Evolutionary conservation across 257 asterid genomes (phyloP), one percentile per base, ranked within the genome.

Genomic region (Capsicum chinense): DNA sequence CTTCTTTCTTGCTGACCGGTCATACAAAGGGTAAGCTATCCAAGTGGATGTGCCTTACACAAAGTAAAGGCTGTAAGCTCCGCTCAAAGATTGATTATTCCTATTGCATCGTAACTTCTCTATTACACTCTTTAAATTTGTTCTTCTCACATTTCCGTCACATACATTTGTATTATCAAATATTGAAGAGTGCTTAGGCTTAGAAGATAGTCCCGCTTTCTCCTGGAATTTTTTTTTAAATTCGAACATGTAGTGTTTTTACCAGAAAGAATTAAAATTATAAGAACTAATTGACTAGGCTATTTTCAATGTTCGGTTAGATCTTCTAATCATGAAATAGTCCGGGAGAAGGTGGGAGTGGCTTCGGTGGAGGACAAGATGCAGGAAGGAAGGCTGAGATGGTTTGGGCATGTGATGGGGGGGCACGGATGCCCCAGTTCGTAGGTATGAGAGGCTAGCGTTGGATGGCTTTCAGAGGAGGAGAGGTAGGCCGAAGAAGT

Each of bases 1-100:
- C 85, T 68, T 68, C 79, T 64, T 68, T 37, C 62, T 79, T 44
- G 19, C 47, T 84, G 84, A 56, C 81, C 70, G 56, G 81, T 79
- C 79, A 66, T 84, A 64, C 70, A 79, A 79, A 84, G 79, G 83
- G 81, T 85, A 67, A 15, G 82, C 63, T 62, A 33, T 14, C 48
- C 14, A 21, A 70, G 57, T 39, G 35, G 14, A 76, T 1, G 21
- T 47, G 11, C 81, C 39, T 76, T 52, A 26, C 26, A 7, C 60
- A 52, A 76, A 76, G 81, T 76, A 48, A 83, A 66, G 56, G 57
- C n/a, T 56, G 10, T 56, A 69, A 37, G 71, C 81, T 56, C 48
- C 1, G 71, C 19, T 57, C 71, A 16, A 52, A 21, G 69, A 68
- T 47, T 35, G 66, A 69, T 56, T 54, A 81, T 83, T 56, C 81